A percentile compares a stretch with the other conserved stretches of the same genome.
Evolutionary conservation across 805 yeast genomes (phyloP).

Genomic region (Diddensiella transvaalensis): DNA sequence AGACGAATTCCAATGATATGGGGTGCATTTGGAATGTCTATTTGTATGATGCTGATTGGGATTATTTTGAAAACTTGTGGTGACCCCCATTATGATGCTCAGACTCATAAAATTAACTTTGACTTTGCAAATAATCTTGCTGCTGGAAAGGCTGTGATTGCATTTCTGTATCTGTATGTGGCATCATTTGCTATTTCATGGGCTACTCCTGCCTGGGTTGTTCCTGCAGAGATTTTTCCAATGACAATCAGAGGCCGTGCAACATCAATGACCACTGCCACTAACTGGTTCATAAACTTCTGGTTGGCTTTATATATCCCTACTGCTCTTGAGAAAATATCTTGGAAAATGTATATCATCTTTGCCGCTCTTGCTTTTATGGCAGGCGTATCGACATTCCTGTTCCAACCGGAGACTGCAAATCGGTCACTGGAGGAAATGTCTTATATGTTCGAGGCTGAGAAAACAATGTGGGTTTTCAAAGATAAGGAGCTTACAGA

Average conservation of each 20-base stretch:
- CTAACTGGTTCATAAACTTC: constrained; percentile 44
- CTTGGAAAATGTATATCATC: constrained; percentile 63
- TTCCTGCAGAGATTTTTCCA: constrained; percentile 62
- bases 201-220: constrained; percentile 67
- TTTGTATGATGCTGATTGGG: constrained; percentile 48
- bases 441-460: constrained; percentile 54
- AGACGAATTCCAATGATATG: constrained; percentile 22
- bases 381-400: constrained; percentile 61
- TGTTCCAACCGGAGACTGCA: constrained; percentile 72
- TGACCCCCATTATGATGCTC: constrained; percentile 18
- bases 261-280: constrained; percentile 52
- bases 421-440: constrained; percentile 81
- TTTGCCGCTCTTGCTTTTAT: constrained; percentile 56
- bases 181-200: constrained; percentile 51
- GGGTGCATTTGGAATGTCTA: constrained; percentile 17
- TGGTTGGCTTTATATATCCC: constrained; percentile 69
- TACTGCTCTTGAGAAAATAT: constrained; percentile 55
- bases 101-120: constrained; percentile 22
- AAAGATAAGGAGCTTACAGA: constrained; percentile 12
- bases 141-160: constrained; percentile 38
- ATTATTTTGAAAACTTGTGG: constrained; percentile 35
- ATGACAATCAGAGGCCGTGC: constrained; percentile 60
- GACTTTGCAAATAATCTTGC: constrained; percentile 15
- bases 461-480: constrained; percentile 20
- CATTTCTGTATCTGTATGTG: constrained; percentile 48